phyloP scores from a whole-genome alignment of 768 basidiomycete genomes.

The Neoboletus brunneissimus region DNA sequence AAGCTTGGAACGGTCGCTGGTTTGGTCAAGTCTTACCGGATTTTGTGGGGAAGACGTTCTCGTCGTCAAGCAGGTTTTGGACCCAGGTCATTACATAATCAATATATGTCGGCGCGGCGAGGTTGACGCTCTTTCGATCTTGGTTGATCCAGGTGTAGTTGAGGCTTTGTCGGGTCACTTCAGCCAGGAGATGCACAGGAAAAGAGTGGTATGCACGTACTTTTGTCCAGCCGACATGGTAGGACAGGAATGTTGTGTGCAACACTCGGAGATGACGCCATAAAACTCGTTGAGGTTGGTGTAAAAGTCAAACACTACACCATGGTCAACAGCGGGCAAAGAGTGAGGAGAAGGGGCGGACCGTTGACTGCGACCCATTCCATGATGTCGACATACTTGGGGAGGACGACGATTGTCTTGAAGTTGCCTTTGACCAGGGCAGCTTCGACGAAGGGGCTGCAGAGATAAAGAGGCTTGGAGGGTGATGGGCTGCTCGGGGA shows the following conservation, averaged over 20 bases:
- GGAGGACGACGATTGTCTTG: constrained; percentile 95
- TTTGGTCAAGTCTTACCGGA: constrained; percentile 55
- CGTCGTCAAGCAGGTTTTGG: constrained; percentile 92
- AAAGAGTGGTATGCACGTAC: constrained; percentile 44
- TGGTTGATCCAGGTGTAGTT: constrained; percentile 96
- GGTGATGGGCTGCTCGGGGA: constrained; percentile 32
- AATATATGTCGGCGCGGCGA: constrained; percentile 94
- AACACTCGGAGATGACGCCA: constrained; percentile 88
- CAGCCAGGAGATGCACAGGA: not conserved
- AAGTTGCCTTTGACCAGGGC: constrained; percentile 97
- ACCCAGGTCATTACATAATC: constrained; percentile 98
- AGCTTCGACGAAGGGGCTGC: constrained; percentile 91
- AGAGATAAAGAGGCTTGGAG: constrained; percentile 79
- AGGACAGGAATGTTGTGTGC: constrained; percentile 86
- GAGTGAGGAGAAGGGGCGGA: constrained; percentile 39
- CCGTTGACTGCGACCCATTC: constrained; percentile 97
- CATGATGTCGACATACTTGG: constrained; percentile 93
- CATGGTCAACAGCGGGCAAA: not conserved
- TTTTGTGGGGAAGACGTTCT: constrained; percentile 92
- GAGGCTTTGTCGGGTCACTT: constrained; percentile 45
- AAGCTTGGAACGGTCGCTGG: not conserved
- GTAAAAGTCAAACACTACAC: constrained; percentile 92
- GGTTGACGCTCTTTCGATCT: constrained; percentile 79
- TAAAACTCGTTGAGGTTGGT: constrained; percentile 97
- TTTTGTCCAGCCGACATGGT: constrained; percentile 86